phyloP scores from a whole-genome alignment of 257 asterid species.

The Nicotiana undulata region DNA sequence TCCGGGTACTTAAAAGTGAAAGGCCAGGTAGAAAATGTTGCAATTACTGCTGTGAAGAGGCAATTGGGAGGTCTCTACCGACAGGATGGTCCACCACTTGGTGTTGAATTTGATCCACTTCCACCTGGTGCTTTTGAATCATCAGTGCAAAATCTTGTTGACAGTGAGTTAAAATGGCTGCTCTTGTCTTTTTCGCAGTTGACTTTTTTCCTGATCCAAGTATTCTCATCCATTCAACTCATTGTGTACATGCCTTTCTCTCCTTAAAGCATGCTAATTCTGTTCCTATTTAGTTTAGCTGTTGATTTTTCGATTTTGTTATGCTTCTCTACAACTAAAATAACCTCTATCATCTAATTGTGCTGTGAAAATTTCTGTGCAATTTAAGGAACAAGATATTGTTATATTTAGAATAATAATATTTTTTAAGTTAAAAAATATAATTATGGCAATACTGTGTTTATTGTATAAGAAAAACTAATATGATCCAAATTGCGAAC shows the following conservation, averaged over 20 bases:
- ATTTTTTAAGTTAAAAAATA: not conserved
- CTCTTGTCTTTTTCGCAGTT: not conserved
- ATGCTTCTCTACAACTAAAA: not conserved
- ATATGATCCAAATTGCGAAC: not conserved
- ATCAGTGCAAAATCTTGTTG: slow-evolving; percentile 28
- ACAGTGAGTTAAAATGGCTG: slow-evolving; percentile 32
- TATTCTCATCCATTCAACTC: not conserved
- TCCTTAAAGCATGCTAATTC: not conserved
- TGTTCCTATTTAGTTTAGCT: not conserved
- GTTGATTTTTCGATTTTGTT: not conserved
- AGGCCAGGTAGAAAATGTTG: slow-evolving; percentile 64
- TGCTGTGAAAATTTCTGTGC: not conserved
- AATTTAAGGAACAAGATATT: not conserved
- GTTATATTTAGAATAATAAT: not conserved
- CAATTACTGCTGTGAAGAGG: slow-evolving; percentile 78
- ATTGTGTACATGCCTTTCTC: not conserved
- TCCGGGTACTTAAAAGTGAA: slow-evolving; percentile 92
- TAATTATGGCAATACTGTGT: not conserved
- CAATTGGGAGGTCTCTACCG: slow-evolving; percentile 72
- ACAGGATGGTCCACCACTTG: slow-evolving; percentile 88
- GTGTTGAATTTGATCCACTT: slow-evolving; percentile 74
- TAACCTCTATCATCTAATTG: not conserved
- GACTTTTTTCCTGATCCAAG: not conserved
- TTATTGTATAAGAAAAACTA: not conserved
- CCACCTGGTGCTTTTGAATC: slow-evolving; percentile 84